Evolutionary conservation across 345 rosid species (phyloP).

Genomic region (Eucalyptus cloeziana): DNA sequence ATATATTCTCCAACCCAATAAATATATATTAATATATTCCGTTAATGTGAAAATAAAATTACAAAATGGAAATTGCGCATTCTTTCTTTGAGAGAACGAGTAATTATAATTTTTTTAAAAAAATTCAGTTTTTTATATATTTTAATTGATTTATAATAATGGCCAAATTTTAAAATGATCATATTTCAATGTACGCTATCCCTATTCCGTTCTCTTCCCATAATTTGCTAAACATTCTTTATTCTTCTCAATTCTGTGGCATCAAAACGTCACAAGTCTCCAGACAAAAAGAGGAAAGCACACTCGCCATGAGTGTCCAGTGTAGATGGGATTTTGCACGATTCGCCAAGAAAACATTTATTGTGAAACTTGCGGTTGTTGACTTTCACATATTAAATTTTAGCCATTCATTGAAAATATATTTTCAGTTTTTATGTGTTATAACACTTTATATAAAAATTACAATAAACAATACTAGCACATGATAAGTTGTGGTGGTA

Average conservation of each 20-base stretch:
- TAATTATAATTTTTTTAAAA: neutral
- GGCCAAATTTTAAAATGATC: no score
- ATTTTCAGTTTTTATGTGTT: neutral
- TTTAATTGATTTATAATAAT: no score
- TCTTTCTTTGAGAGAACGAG: neutral
- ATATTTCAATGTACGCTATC: neutral
- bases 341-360: accelerated
- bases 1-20: no score
- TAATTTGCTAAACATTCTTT: neutral
- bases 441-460: neutral
- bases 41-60: neutral
- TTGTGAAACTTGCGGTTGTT: accelerated
- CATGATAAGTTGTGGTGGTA: neutral
- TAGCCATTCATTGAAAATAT: neutral
- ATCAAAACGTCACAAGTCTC: neutral
- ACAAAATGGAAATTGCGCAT: neutral
- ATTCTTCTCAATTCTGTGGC: accelerated
- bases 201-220: neutral
- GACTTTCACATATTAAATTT: neutral
- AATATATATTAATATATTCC: no score
- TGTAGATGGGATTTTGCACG: accelerated
- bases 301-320: neutral
- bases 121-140: no score
- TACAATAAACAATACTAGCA: neutral
- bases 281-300: neutral